Evolutionary conservation across 495 filamentous ascomycete species (phyloP).

Genomic region (Aspergillus incahuasiensis): DNA sequence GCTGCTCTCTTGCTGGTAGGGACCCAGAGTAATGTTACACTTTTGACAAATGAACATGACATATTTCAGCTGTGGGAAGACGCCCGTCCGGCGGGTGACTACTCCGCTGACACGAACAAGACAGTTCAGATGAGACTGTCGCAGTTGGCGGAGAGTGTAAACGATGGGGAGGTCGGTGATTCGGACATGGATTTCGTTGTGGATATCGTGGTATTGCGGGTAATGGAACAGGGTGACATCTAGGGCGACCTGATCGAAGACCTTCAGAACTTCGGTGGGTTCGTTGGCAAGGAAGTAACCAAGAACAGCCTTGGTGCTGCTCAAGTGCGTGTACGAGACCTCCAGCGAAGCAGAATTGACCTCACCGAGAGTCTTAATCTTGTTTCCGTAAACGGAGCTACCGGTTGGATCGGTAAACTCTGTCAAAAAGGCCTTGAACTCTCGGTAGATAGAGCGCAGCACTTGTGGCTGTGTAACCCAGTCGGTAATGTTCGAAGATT

Average conservation of each 20-base stretch:
- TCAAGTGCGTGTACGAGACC: conserved; percentile 90
- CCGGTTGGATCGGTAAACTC: conserved; percentile 87
- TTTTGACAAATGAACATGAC: conserved; percentile 96
- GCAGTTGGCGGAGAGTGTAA: conserved; percentile 94
- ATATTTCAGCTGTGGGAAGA: conserved; percentile 97
- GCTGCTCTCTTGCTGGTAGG: conserved; percentile 95
- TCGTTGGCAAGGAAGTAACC: conserved; percentile 97
- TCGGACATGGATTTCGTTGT: conserved; percentile 95
- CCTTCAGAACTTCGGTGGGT: conserved; percentile 85
- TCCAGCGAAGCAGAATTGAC: conserved; percentile 94
- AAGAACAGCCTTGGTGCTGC: conserved; percentile 87
- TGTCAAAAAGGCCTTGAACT: conserved; percentile 96
- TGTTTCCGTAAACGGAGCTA: conserved; percentile 87
- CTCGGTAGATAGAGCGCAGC: conserved; percentile 85
- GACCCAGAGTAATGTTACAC: conserved; percentile 86
- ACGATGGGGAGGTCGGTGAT: conserved; percentile 91
- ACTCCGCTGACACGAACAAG: conserved; percentile 92
- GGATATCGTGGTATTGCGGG: conserved; percentile 95
- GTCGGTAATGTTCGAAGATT: conserved; percentile 86
- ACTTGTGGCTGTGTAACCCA: conserved; percentile 92
- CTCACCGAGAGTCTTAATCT: conserved; percentile 90
- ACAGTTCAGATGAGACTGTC: conserved; percentile 95
- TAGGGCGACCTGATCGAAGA: conserved; percentile 96
- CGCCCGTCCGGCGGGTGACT: conserved; percentile 91
- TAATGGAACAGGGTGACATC: conserved; percentile 94